Conservation (phyloP, 164 flowering plant genomes). For the Stephania cephalantha region DNA sequence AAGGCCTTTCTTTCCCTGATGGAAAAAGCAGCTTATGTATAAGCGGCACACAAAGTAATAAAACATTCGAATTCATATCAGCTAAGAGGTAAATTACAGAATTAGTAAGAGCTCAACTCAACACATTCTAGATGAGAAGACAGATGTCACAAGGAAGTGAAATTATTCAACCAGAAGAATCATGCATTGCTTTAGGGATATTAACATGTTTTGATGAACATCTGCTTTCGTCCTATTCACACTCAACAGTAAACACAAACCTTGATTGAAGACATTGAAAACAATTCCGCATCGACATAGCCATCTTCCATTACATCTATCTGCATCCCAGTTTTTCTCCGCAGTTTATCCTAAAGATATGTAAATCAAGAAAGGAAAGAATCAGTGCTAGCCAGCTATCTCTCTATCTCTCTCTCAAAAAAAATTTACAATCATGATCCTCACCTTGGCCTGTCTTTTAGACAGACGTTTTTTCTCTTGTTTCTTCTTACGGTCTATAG, state of each 20-base stretch:
- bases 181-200: background rate
- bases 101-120: no score
- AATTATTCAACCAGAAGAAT: background rate
- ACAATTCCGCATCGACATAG: slow-evolving; percentile 69
- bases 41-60: background rate
- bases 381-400: background rate
- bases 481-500: slow-evolving; percentile 82
- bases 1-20: slow-evolving; percentile 79
- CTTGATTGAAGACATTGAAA: slow-evolving; percentile 87
- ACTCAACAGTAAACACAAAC: slow-evolving; percentile 24
- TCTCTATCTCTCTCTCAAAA: background rate
- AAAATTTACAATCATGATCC: background rate
- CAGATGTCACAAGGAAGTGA: no score
- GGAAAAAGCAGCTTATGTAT: background rate
- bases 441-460: slow-evolving; percentile 79
- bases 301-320: slow-evolving; percentile 76
- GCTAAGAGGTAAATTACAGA: no score
- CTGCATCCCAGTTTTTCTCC: slow-evolving; percentile 78
- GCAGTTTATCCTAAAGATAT: slow-evolving; percentile 68
- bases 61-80: background rate
- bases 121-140: no score
- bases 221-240: background rate
- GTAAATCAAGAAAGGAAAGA: background rate
- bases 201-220: background rate
- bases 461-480: slow-evolving; percentile 55